Conservation (phyloP, 176 grass and related monocot genomes). For the Bothriochloa decipiens region DNA sequence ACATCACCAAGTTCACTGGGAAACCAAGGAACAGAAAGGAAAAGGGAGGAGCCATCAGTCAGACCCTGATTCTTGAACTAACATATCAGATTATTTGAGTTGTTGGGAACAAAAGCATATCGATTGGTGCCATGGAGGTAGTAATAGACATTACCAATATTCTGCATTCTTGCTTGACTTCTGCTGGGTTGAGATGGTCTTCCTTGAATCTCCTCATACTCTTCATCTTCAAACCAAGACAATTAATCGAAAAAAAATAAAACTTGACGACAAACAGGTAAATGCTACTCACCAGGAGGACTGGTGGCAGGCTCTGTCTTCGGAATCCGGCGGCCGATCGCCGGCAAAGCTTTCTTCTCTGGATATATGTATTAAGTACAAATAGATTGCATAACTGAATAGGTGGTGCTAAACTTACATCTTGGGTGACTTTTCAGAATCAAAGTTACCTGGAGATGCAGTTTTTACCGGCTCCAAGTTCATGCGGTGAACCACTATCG, state of each 20-base stretch:
- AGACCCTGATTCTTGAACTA: slow-evolving; percentile 3
- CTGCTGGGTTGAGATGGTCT: slow-evolving; percentile 41
- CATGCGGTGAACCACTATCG: slow-evolving; percentile 45
- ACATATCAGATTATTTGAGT: background rate
- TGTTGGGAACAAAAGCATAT: background rate
- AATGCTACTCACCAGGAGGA: slow-evolving; percentile 49
- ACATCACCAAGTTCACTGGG: slow-evolving; percentile 96
- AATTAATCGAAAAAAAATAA: background rate
- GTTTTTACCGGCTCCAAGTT: slow-evolving; percentile 43
- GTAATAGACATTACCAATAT: slow-evolving; percentile 63
- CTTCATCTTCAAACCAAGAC: slow-evolving; percentile 55
- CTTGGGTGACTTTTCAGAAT: background rate
- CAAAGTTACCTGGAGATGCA: slow-evolving; percentile 43
- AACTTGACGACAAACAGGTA: slow-evolving; percentile 27
- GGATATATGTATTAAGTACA: background rate
- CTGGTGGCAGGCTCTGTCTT: slow-evolving; percentile 62
- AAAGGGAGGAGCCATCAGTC: background rate
- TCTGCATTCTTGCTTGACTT: slow-evolving; percentile 71
- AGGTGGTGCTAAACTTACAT: slow-evolving; percentile 2
- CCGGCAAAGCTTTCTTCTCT: slow-evolving; percentile 60
- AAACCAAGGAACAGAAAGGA: background rate
- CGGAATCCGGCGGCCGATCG: slow-evolving; percentile 7
- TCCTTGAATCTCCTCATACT: slow-evolving; percentile 57
- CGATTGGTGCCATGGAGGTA: background rate
- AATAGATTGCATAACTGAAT: background rate